Conservation (phyloP, 73 alveolate genomes). For the Paraurostyla sp. region DNA sequence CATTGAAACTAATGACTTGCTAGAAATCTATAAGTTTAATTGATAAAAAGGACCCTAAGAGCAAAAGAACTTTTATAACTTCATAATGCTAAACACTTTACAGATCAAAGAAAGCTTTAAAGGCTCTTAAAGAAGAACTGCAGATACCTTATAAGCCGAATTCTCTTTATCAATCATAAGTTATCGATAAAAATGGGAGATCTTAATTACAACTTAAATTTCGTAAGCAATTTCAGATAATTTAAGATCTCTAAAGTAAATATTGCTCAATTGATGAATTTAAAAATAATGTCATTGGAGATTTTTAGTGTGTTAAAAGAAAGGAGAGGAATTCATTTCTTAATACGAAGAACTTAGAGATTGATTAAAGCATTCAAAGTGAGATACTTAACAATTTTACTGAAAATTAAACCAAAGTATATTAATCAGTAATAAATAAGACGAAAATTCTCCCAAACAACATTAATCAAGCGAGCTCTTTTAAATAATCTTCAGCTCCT, state of each 20-base stretch:
- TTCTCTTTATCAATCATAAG: neutral
- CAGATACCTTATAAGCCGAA: neutral
- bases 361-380: neutral
- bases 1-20: slow-evolving; percentile 8
- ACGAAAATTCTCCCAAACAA: neutral
- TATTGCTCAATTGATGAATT: neutral
- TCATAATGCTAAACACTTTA: neutral
- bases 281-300: neutral
- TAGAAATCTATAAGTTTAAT: neutral
- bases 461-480: neutral
- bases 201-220: neutral
- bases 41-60: slow-evolving; percentile 47
- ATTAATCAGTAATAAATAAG: neutral
- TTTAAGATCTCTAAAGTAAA: neutral
- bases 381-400: neutral
- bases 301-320: neutral
- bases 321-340: slow-evolving; percentile 6
- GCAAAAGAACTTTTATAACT: slow-evolving; percentile 10
- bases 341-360: neutral
- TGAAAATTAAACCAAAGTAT: neutral
- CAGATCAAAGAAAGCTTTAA: neutral
- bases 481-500: too few relatives aligned
- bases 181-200: neutral
- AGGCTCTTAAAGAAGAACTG: neutral
- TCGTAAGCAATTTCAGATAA: neutral